A percentile compares a stretch with the other conserved stretches of the same genome.
phyloP scores from a whole-genome alignment of 768 basidiomycete genomes.

The Suillus decipiens region DNA sequence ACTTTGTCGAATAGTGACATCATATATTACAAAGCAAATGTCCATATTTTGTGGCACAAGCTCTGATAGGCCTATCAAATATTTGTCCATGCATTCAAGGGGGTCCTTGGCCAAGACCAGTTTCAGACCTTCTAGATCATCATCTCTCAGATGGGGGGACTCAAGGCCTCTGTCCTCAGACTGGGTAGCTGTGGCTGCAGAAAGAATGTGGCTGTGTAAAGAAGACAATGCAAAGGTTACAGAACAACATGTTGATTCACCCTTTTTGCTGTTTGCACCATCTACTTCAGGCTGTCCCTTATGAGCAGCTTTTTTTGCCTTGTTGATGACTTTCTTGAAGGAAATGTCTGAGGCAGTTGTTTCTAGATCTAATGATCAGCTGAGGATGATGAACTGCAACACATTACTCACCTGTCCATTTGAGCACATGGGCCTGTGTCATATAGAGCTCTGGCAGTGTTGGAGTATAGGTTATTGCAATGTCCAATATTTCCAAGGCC shows the following conservation, averaged over 20 bases:
- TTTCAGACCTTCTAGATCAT: slow-evolving; percentile 82
- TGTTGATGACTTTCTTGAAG: slow-evolving; percentile 84
- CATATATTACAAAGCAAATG: slow-evolving; percentile 74
- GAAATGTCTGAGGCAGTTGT: slow-evolving; percentile 16
- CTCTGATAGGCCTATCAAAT: slow-evolving; percentile 62
- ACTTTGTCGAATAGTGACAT: slow-evolving; percentile 84
- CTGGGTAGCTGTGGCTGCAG: slow-evolving; percentile 33
- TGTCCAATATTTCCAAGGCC: slow-evolving; percentile 63
- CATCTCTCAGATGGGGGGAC: slow-evolving; percentile 57
- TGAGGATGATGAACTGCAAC: slow-evolving; percentile 6
- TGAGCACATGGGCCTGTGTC: slow-evolving; percentile 79
- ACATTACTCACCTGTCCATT: slow-evolving; percentile 55
- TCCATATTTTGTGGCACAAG: slow-evolving; percentile 57
- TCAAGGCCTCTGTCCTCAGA: slow-evolving; percentile 75
- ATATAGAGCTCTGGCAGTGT: slow-evolving; percentile 90
- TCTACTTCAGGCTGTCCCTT: slow-evolving; percentile 60
- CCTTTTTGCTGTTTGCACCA: slow-evolving; percentile 54
- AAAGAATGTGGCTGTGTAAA: slow-evolving; percentile 18
- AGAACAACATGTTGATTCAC: slow-evolving; percentile 38
- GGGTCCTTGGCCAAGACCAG: slow-evolving; percentile 62
- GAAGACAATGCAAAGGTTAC: slow-evolving; percentile 13
- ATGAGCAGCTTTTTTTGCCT: slow-evolving; percentile 78
- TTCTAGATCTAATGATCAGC: neutral
- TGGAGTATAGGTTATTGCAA: slow-evolving; percentile 82
- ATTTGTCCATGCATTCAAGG: slow-evolving; percentile 73